Base-by-base conservation (phyloP, 208 protist genomes). In the Phytomonas francai region DNA sequence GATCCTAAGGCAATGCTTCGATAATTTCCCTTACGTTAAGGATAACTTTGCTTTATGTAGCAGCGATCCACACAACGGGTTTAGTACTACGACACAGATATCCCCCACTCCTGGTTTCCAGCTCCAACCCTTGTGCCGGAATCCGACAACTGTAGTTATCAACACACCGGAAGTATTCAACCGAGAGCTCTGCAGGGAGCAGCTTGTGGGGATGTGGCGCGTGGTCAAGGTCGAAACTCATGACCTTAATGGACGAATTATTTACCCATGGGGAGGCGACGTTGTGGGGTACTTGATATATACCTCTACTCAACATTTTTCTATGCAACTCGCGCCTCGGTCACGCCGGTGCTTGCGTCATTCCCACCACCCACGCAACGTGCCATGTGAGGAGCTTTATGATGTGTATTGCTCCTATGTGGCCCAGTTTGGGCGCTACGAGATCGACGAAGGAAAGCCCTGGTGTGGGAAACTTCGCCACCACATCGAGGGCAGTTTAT, bases 211-310 rank as follows among this genome's bases (percentile, higher is more conserved):
- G 14, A 59, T 79, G n/a, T 95, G 90, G 90, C 67, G 67, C 54
- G 42, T 88, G 14, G 58, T 87, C 14, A 80, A 73, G 25, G 76
- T 93, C 27, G 85, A 93, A 74, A 77, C 84, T 65, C 64, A 67
- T 25, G 77, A 85, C 28, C 29, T 78, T n/a, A 81, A 91, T 61
- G 84, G 90, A 16, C 78, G 80, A 25, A 75, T 95, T 28, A 78
- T 81, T 56, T 93, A 87, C 36, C 90, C 90, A 14, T 95, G 90
- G 90, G 90, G 90, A 11, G 78, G 84, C 9, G 76, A 84, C 22
- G 85, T 95, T 0, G 59, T 59, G 11, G 90, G 90, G 16, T 28
- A 89, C 36, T 85, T 92, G 14, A 68, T 86, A 28, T 92, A 93
- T 74, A 71, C 68, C 19, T 33, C 72, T 9, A 70, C 65, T 28